Conservation (phyloP, 1,284 basidiomycete species). For the Polyporus tsugae region DNA sequence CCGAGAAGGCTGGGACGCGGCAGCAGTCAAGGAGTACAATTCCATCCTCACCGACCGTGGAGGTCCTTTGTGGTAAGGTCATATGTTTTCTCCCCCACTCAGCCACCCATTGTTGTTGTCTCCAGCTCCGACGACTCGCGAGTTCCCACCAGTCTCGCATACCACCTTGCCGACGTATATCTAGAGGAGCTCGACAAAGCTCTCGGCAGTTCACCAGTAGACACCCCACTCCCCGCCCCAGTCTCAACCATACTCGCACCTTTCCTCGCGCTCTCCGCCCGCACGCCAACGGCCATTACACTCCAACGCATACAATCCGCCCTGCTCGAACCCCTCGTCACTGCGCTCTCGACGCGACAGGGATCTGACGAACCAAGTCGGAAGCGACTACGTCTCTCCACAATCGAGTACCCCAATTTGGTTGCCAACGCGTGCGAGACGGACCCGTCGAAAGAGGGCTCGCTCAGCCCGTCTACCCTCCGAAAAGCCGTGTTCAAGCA, state of each 20-base stretch:
- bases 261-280: constrained; percentile 75
- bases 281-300: constrained; percentile 65
- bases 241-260: constrained; percentile 68
- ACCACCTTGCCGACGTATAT: constrained; percentile 92
- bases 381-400: constrained; percentile 51
- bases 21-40: constrained; percentile 68
- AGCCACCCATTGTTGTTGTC: not conserved
- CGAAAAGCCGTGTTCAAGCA: constrained; percentile 67
- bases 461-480: constrained; percentile 49
- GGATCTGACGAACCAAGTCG: constrained; percentile 46
- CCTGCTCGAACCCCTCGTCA: constrained; percentile 71
- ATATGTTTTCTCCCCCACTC: not conserved
- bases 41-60: constrained; percentile 67
- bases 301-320: constrained; percentile 75
- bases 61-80: constrained; percentile 81
- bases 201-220: constrained; percentile 40
- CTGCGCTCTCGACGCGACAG: constrained; percentile 48
- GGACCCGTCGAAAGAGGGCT: constrained; percentile 49
- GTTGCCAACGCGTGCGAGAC: constrained; percentile 59
- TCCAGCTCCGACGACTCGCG: constrained; percentile 74
- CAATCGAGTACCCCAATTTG: constrained; percentile 49
- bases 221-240: constrained; percentile 56
- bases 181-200: constrained; percentile 90
- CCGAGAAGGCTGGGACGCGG: constrained; percentile 72
- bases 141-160: constrained; percentile 82